Evolutionary conservation across 2,329 filamentous ascomycete species (phyloP).

Genomic region (Aspergillus pseudonomiae): DNA sequence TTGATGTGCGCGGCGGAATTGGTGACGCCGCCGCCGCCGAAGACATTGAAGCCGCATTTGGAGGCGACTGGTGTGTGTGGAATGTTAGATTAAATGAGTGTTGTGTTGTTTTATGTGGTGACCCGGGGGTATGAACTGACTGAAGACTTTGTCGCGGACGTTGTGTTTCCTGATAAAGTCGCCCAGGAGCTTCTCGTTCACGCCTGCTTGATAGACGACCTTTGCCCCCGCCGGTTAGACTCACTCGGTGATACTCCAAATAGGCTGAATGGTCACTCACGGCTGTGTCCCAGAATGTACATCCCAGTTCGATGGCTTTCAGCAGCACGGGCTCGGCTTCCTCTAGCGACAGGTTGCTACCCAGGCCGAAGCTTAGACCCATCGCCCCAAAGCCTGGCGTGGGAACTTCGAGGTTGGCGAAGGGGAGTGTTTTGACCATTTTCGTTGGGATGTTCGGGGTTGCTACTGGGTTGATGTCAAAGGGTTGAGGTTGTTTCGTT

Average conservation of each 20-base stretch:
- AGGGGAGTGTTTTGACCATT: slow-evolving; percentile 48
- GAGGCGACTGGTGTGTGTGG: slow-evolving; percentile 45
- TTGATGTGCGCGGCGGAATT: slow-evolving; percentile 53
- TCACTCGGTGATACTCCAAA: accelerated
- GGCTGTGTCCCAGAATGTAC: slow-evolving; percentile 53
- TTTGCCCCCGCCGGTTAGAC: slow-evolving; percentile 18
- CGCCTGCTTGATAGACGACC: slow-evolving; percentile 51
- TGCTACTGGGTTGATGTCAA: too few relatives aligned
- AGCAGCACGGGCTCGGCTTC: slow-evolving; percentile 54
- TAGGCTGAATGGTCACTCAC: slow-evolving; percentile 28
- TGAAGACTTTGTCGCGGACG: slow-evolving; percentile 53
- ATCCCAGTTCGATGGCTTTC: slow-evolving; percentile 53
- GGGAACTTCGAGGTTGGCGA: slow-evolving; percentile 43
- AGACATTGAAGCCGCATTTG: slow-evolving; percentile 50
- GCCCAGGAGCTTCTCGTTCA: slow-evolving; percentile 55
- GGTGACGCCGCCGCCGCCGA: slow-evolving; percentile 42
- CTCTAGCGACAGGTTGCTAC: slow-evolving; percentile 47
- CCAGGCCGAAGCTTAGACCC: slow-evolving; percentile 51
- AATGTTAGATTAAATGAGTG: not conserved
- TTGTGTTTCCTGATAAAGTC: slow-evolving; percentile 57
- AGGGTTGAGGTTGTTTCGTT: not conserved
- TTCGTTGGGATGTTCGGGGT: not conserved
- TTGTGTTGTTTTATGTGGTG: not conserved
- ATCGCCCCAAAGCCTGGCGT: slow-evolving; percentile 55
- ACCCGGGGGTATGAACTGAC: slow-evolving; percentile 31